Evolutionary conservation across 164 flowering plant species (phyloP), one percentile per base, ranked within the genome.

Genomic region (Taxillus chinensis): DNA sequence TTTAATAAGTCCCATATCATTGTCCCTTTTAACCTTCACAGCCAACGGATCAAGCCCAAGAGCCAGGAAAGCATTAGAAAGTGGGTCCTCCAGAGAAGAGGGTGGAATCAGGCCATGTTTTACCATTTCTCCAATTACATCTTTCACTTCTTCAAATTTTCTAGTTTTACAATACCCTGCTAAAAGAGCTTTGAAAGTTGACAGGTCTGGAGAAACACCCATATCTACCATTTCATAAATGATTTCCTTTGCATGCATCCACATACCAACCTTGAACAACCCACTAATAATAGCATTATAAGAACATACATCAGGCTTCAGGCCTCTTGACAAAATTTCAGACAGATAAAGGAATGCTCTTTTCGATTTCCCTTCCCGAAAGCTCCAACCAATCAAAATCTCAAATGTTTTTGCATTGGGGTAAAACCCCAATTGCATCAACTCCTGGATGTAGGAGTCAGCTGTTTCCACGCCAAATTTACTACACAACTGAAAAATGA

Each of bases 141-240:
- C 52, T 75, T 81, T 86, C 5, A 66, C 93, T 64, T 85, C 85
- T 45, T 80, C 84, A 69, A 90, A 89, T 62, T 59, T 73, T 69
- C 91, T 77, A 56, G 72, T 78, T 76, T 77, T 84, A 68, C 87
- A 90, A 68, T 81, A 87, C n/a, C 99, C 97, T 7, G 99, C 96
- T 72, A 93, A 68, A 57, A 89, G 79, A 74, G 82, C 73, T 70
- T 67, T 78, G 63, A 66, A 90, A 13, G 92, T 87, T 1, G 79
- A 74, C 38, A 77, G 12, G 63, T 73, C 59, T 5, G 84, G 88
- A 42, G 10, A 9, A 42, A 67, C 63, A 16, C 90, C 89, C 17
- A 45, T 63, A 57, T 81, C 95, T 52, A 79, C 37, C 92, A 90
- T 83, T 58, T 90, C 96, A 67, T 68, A 60, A 62, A 83, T 78